Conservation (phyloP, 2,329 filamentous ascomycete species). For the Colletotrichum sp. region DNA sequence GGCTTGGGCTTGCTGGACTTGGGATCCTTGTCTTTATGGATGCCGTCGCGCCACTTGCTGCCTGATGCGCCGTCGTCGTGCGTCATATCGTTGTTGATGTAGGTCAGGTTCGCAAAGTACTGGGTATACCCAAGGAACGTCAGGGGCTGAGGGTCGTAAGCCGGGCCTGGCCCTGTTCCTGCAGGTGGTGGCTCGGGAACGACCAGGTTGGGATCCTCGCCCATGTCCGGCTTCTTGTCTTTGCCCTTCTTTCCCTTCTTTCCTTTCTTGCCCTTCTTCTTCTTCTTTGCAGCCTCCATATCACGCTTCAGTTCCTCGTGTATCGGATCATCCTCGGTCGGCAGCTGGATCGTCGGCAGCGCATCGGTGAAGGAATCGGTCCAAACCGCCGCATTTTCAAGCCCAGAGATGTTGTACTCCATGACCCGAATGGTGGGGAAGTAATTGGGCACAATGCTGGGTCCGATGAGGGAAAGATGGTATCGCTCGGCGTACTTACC, state of each 20-base stretch:
- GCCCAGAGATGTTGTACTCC: constrained; percentile 87
- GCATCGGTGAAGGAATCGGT: constrained; percentile 29
- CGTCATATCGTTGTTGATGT: constrained; percentile 77
- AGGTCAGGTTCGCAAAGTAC: constrained; percentile 93
- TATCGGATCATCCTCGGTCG: constrained; percentile 18
- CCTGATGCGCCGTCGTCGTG: constrained; percentile 33
- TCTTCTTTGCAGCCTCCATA: constrained; percentile 34
- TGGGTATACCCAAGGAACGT: constrained; percentile 84
- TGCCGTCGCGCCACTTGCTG: constrained; percentile 66
- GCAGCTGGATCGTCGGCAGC: neutral
- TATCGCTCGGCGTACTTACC: constrained; percentile 87
- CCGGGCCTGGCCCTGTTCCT: constrained; percentile 79
- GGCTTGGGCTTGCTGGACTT: constrained; percentile 60
- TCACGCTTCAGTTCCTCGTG: constrained; percentile 33
- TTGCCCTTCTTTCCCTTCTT: constrained; percentile 42
- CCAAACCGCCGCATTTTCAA: constrained; percentile 64
- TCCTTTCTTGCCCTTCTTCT: constrained; percentile 43
- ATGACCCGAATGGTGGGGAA: constrained; percentile 89
- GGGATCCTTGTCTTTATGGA: constrained; percentile 64
- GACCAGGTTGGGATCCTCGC: constrained; percentile 64
- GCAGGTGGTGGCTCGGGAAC: constrained; percentile 77
- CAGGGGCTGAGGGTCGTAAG: constrained; percentile 85
- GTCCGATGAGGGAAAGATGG: constrained; percentile 78
- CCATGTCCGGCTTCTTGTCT: constrained; percentile 51
- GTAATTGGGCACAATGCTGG: constrained; percentile 92